A percentile compares a stretch with the other conserved stretches of the same genome.
Conservation (phyloP, 768 basidiomycete genomes). For the Grammothele lineata region DNA sequence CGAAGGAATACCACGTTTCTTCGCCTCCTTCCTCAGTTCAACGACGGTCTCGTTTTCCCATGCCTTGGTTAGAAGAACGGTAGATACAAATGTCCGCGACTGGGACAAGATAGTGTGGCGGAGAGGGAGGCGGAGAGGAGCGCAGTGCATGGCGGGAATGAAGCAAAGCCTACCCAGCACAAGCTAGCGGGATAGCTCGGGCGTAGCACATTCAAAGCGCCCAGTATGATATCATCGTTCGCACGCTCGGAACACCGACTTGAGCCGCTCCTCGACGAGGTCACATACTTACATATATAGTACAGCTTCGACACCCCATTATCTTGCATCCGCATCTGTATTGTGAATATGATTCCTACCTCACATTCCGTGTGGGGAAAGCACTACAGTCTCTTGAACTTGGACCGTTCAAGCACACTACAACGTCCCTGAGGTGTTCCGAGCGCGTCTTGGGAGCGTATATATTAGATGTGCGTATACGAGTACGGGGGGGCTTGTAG, state of each 20-base stretch:
- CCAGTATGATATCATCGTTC: neutral
- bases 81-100: constrained; percentile 43
- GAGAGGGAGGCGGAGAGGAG: constrained; percentile 18
- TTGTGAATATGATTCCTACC: no score
- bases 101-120: constrained; percentile 20
- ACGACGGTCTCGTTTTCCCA: constrained; percentile 51
- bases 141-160: constrained; percentile 25
- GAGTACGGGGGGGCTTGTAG: no score
- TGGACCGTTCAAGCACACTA: no score
- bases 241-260: neutral
- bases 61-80: constrained; percentile 51
- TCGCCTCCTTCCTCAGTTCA: constrained; percentile 51
- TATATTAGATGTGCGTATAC: no score
- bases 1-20: constrained; percentile 51
- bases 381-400: no score
- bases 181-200: neutral
- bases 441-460: no score
- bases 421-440: no score
- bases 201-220: no score
- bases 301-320: neutral
- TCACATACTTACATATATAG: neutral
- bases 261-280: neutral
- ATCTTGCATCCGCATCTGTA: neutral
- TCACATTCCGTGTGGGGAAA: no score
- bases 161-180: neutral